Evolutionary conservation across 1,284 basidiomycete genomes (phyloP).

Genomic region (Sanghuangporus baumii): DNA sequence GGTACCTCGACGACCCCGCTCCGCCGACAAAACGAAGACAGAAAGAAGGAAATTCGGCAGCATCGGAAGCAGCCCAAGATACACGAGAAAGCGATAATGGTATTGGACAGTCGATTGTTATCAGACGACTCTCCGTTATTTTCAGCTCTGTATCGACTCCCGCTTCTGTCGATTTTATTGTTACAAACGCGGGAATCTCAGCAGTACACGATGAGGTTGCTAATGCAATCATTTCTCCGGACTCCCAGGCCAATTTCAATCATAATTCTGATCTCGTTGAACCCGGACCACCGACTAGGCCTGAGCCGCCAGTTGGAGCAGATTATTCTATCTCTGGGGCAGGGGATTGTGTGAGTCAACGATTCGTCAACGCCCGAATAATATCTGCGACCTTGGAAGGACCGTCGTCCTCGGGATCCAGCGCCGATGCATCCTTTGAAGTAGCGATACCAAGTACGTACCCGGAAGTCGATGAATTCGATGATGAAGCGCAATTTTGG

Average conservation of each 20-base stretch:
- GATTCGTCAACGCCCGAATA: background rate
- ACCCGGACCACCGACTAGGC: background rate
- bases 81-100: constrained; percentile 23
- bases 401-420: background rate
- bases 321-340: background rate
- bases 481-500: constrained; percentile 23
- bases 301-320: background rate
- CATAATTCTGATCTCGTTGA: background rate
- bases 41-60: constrained; percentile 15
- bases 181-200: constrained; percentile 55
- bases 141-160: constrained; percentile 64
- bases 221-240: background rate
- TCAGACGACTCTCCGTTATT: constrained; percentile 65
- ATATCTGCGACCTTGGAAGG: background rate
- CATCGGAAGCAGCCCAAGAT: background rate
- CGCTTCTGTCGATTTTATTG: constrained; percentile 65
- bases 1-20: constrained; percentile 42
- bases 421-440: background rate
- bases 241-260: background rate
- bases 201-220: constrained; percentile 18
- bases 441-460: constrained; percentile 12
- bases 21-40: constrained; percentile 31
- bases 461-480: constrained; percentile 11
- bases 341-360: background rate
- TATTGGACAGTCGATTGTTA: constrained; percentile 37